Evolutionary conservation across 1,284 basidiomycete species (phyloP).

Genomic region (Peniophora sp.): DNA sequence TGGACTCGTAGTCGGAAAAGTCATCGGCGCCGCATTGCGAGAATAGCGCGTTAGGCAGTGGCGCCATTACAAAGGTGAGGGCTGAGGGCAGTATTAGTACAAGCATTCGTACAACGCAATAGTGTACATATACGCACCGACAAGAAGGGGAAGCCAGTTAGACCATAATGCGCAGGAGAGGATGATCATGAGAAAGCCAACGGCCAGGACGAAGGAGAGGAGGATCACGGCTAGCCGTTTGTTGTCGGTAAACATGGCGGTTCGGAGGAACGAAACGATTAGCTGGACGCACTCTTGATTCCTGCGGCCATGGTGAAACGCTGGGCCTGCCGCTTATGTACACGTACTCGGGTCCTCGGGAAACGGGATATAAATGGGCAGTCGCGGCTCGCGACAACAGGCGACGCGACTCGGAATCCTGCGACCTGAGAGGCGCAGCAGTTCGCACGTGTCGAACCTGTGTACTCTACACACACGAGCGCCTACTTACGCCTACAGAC

Average conservation of each 20-base stretch:
- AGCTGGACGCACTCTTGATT: constrained; percentile 15
- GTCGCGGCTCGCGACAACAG: too few species aligned
- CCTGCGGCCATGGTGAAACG: constrained; percentile 17
- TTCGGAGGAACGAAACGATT: neutral
- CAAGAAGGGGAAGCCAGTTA: constrained; percentile 96
- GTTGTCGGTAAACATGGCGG: neutral
- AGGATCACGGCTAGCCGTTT: constrained; percentile 73
- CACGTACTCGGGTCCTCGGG: too few species aligned
- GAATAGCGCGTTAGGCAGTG: constrained; percentile 89
- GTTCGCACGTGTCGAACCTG: too few species aligned
- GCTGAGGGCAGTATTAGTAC: constrained; percentile 40
- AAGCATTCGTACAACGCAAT: constrained; percentile 3
- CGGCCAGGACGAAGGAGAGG: constrained; percentile 91
- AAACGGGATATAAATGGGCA: too few species aligned
- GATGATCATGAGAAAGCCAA: constrained; percentile 96
- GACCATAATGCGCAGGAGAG: constrained; percentile 94
- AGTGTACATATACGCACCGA: constrained; percentile 55
- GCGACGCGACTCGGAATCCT: too few species aligned
- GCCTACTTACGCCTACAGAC: too few species aligned
- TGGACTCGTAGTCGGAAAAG: constrained; percentile 62
- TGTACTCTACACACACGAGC: too few species aligned
- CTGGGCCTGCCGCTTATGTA: neutral
- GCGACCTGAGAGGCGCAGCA: too few species aligned
- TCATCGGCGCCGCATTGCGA: constrained; percentile 83
- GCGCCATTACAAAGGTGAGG: constrained; percentile 91